Base-by-base conservation (phyloP, 169 alveolate genomes). In the Neospora caninum region DNA sequence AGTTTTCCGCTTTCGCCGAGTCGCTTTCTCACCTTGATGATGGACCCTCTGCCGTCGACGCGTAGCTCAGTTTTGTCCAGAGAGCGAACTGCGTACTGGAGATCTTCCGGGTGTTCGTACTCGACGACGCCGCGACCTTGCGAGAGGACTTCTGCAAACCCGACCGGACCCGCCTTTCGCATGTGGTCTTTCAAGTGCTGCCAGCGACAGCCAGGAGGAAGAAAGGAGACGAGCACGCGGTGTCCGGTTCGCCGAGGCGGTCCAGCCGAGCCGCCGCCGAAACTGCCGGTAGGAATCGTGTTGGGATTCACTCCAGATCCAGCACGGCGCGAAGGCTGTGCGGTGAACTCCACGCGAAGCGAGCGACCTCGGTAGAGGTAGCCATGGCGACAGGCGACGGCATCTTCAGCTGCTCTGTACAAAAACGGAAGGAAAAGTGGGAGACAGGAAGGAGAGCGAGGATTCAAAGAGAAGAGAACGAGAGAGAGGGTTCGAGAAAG, bases 121-220 rank as follows among this genome's bases (percentile, higher is more conserved):
- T 96, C 98, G 80, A 96, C 98, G 69, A 93, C 89, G 88, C 98
- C 98, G 87, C 94, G 58, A 29, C 67, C 80, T 6, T n/a, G 42
- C 27, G 42, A 31, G 4, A 70, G 43, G 13, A 70, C 94, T 58
- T 95, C 95, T 49, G 97, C 98, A 93, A 94, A 96, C 54, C 98
- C 98, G 54, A 97, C 98, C 43, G 96, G 96, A 42, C 98, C 98
- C 39, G 97, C 97, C 89, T 82, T 93, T 80, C 98, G 67, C 98
- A 97, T 97, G 89, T 95, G 96, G 92, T 97, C 98, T 96, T 97
- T 97, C 87, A 97, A 94, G 78, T 97, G 96, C 80, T 97, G 98
- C 98, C 98, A 97, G 45, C 96, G 84, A 88, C 97, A 96, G 84
- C 95, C 95, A 18, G 92, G 95, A 34, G 98, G 98, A 42, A 97